Percentiles rank a stretch among this genome's conserved stretches.
These are phyloP conservation scores for Amylostereum areolatum DNA, from an alignment of 1,284 basidiomycete genomes.

Conservation along the genomic window DNA sequence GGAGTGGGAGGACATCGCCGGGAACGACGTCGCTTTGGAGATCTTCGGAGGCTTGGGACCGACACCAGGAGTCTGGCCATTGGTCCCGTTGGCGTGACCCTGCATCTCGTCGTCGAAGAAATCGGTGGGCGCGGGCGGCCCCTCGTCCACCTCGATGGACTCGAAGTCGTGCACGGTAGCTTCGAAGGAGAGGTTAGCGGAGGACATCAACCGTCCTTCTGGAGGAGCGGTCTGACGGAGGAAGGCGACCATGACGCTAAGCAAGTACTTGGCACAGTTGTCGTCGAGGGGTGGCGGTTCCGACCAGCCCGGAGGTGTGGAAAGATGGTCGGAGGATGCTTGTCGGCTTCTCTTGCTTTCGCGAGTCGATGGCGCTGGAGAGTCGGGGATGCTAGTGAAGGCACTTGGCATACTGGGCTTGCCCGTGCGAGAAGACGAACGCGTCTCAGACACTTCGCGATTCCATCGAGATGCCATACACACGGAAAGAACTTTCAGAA, in stretches of 20 bases:
- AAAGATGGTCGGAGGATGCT: slow-evolving; percentile 33
- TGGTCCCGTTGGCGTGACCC: slow-evolving; percentile 12
- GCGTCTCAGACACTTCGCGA: slow-evolving; percentile 30
- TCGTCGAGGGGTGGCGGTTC: slow-evolving; percentile 83
- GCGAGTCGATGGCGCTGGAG: slow-evolving; percentile 24
- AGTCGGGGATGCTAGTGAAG: slow-evolving; percentile 23
- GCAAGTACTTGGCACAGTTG: slow-evolving; percentile 77
- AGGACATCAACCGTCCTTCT: slow-evolving; percentile 54
- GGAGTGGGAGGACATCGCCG: slow-evolving; percentile 27
- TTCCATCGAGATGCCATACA: slow-evolving; percentile 78
- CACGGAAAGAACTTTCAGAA: slow-evolving; percentile 79
- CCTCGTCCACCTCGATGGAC: slow-evolving; percentile 39
- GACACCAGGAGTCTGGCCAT: slow-evolving; percentile 26
- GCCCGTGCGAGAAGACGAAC: slow-evolving; percentile 36
- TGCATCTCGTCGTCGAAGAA: slow-evolving; percentile 13
- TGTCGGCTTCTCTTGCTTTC: slow-evolving; percentile 26
- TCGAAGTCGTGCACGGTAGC: slow-evolving; percentile 69
- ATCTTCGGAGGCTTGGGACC: slow-evolving; percentile 28
- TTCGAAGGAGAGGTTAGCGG: slow-evolving; percentile 59
- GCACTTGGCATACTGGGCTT: slow-evolving; percentile 22
- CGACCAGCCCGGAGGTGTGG: slow-evolving; percentile 38
- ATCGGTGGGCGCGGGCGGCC: slow-evolving; percentile 13
- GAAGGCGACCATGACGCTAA: slow-evolving; percentile 79
- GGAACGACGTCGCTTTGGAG: too few species aligned
- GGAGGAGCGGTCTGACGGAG: slow-evolving; percentile 66